These are phyloP conservation scores for Protomyces lactucae-debilis DNA, from an alignment of 1,139 yeast genomes.

Conservation along the genomic window DNA sequence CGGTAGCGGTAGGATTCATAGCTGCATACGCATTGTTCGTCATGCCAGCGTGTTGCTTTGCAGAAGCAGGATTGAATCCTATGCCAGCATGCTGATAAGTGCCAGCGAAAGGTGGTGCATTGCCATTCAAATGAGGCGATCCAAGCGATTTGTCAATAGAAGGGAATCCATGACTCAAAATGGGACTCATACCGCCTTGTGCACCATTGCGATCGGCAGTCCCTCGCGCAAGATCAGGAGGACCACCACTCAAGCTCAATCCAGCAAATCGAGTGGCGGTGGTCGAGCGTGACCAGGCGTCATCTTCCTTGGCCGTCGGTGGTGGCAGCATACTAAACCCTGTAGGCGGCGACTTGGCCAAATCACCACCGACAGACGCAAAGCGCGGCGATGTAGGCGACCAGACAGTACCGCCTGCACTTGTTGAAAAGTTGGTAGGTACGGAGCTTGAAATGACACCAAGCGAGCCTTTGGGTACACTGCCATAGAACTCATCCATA, in stretches of 20 bases:
- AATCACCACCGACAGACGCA: neutral
- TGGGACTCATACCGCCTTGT: neutral
- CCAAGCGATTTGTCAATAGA: neutral
- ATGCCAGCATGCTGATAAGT: neutral
- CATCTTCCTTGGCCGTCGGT: constrained; percentile 8
- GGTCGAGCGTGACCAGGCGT: constrained; percentile 6
- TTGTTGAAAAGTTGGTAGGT: constrained; percentile 18
- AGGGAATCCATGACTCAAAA: neutral
- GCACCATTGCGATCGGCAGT: neutral
- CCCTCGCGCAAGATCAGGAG: neutral
- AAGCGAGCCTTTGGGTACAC: constrained; percentile 2
- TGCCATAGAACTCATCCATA: constrained; percentile 8
- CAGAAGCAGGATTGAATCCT: neutral
- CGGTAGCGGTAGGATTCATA: constrained; percentile 3
- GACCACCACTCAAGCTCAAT: neutral
- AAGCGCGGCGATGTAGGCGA: constrained; percentile 20
- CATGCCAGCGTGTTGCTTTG: neutral
- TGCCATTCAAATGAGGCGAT: neutral
- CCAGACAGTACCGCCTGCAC: constrained; percentile 23
- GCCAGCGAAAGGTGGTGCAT: neutral
- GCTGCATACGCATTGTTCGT: neutral
- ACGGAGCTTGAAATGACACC: constrained; percentile 9
- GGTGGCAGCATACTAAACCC: constrained; percentile 25
- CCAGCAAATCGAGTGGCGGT: neutral
- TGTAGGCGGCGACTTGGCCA: constrained; percentile 19